Conservation (phyloP, 495 filamentous ascomycete species). For the Letharia columbiana region DNA sequence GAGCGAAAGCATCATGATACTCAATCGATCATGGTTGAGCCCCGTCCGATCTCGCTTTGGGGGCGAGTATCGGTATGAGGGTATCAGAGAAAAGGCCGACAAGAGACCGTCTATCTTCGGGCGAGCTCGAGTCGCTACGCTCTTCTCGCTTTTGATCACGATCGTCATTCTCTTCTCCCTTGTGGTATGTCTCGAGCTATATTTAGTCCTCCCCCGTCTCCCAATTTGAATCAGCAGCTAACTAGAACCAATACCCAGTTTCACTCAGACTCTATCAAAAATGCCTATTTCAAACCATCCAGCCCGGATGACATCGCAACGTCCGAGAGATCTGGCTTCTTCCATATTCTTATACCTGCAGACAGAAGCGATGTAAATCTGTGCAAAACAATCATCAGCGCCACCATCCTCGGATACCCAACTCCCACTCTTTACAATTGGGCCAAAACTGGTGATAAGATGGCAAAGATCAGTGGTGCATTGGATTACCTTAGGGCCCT, state of each 20-base stretch:
- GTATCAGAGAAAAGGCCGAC: background rate
- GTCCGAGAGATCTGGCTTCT: background rate
- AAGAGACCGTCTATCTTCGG: constrained; percentile 4
- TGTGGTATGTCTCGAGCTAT: constrained; percentile 2
- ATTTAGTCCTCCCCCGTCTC: background rate
- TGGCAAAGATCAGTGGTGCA: constrained; percentile 15
- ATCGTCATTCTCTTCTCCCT: background rate
- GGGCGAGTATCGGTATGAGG: constrained; percentile 3
- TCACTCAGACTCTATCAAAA: constrained; percentile 3
- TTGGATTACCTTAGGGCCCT: constrained; percentile 7
- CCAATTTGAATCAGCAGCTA: background rate
- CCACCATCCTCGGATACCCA: constrained; percentile 14
- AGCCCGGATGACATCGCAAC: background rate
- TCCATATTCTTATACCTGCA: constrained; percentile 18
- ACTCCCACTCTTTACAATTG: constrained; percentile 18
- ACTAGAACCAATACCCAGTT: background rate
- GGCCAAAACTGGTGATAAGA: constrained; percentile 9
- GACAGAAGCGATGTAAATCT: constrained; percentile 14
- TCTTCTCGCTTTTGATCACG: background rate
- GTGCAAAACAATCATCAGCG: constrained; percentile 17
- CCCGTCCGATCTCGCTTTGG: constrained; percentile 1
- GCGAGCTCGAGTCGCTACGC: constrained; percentile 1
- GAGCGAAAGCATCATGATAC: background rate
- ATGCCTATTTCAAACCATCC: background rate
- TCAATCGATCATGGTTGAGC: constrained; percentile 2